These are phyloP conservation scores for Scenedesmus sp. DNA, from an alignment of 163 green algal genomes.

Conservation along the genomic window DNA sequence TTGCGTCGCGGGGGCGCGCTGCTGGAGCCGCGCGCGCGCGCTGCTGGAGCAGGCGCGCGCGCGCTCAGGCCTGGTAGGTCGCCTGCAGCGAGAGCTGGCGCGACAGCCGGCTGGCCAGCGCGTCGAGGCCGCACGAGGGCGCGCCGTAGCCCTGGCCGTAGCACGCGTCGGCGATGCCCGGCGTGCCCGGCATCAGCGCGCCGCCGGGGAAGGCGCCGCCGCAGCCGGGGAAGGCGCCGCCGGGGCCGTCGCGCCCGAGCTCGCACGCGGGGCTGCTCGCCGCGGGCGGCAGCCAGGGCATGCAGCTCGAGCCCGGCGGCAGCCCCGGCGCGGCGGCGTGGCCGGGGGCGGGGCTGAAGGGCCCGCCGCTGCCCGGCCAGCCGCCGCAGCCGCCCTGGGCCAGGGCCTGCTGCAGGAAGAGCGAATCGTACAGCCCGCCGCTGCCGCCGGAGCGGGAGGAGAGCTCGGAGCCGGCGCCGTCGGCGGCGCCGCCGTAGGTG, in stretches of 20 bases:
- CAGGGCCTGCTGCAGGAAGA: slow-evolving; percentile 29
- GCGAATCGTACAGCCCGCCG: background rate
- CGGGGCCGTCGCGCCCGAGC: no score
- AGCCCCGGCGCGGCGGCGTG: no score
- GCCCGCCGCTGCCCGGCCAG: background rate
- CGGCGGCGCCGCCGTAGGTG: background rate
- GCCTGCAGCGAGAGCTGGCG: slow-evolving; percentile 36
- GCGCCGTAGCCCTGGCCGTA: background rate
- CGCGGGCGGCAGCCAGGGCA: no score
- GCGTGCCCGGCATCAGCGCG: slow-evolving; percentile 29
- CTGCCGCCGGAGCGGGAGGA: background rate
- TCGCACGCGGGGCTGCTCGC: no score
- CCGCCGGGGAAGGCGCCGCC: background rate
- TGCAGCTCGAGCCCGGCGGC: no score
- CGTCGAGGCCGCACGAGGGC: slow-evolving; percentile 10
- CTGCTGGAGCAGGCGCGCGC: background rate
- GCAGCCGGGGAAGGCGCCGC: background rate
- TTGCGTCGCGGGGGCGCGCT: background rate
- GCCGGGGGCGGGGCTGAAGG: background rate
- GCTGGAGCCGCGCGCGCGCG: background rate
- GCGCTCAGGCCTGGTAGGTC: background rate
- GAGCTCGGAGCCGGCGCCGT: no score
- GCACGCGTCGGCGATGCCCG: background rate
- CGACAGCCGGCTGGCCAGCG: slow-evolving; percentile 9
- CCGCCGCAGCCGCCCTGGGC: background rate